These are phyloP conservation scores for Fusarium humuli DNA, from an alignment of 2,329 filamentous ascomycete genomes.

Conservation along the genomic window DNA sequence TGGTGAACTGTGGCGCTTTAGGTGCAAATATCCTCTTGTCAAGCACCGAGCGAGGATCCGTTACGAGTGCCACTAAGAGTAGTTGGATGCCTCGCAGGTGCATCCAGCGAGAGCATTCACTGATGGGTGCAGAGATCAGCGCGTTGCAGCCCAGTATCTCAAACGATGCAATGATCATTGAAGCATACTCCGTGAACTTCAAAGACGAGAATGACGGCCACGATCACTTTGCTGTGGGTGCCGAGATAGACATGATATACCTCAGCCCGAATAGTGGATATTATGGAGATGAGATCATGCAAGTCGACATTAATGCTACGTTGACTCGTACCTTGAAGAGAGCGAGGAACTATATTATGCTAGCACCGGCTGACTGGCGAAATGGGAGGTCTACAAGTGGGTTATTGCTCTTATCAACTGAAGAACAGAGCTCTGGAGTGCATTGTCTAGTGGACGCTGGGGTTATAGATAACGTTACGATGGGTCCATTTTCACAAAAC, in stretches of 20 bases:
- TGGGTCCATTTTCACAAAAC: not conserved
- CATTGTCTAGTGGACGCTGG: not conserved
- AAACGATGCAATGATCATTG: not conserved
- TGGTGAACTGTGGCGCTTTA: not conserved
- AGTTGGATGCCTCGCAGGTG: not conserved
- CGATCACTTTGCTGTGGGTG: not conserved
- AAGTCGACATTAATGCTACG: not conserved
- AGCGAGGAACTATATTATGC: not conserved
- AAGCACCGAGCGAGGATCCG: not conserved
- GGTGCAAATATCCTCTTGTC: not conserved
- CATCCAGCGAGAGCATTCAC: not conserved
- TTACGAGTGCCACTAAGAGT: fast-evolving
- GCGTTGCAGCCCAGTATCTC: not conserved
- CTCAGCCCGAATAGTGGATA: too few species aligned
- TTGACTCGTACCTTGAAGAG: not conserved
- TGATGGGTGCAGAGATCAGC: not conserved
- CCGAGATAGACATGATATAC: not conserved
- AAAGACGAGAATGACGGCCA: fast-evolving
- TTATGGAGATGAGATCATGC: too few species aligned
- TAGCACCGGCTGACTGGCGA: not conserved
- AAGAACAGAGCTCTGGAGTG: not conserved
- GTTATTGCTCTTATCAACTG: not conserved
- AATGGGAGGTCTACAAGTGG: not conserved
- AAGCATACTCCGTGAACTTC: not conserved
- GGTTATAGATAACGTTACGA: not conserved